Evolutionary conservation across 2,329 filamentous ascomycete species (phyloP), one percentile per base, ranked within the genome.

Genomic region (Xylariaceae sp.): DNA sequence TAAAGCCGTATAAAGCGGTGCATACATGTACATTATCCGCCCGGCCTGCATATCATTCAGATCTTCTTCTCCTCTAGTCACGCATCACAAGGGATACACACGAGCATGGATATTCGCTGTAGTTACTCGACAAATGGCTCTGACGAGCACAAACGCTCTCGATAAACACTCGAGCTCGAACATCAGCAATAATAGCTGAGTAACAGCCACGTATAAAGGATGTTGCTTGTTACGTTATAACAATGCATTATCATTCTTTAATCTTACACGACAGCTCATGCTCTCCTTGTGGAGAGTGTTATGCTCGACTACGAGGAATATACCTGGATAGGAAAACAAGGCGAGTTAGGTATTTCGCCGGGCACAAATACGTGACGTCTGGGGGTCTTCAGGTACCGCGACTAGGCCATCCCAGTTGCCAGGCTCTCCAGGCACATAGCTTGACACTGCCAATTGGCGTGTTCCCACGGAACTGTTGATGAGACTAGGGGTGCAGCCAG

Each of bases 401-500:
- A 62, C 60, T 52, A 52, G 47, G 57, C 57, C 52, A 40, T 60
- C 52, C 55, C 39, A 50, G 50, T 59, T 56, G 58, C 33, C 45
- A 55, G 49, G 50, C 42, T 44, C 47, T 50, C 32, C 45, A 53
- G 32, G 51, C 47, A 50, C 24, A 21, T 42, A 55, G 20, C 57
- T 58, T 47, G 46, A 54, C 46, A 46, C 21, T 55, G 58, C 50
- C 57, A 61, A 62, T 61, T 64, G 59, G 50, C 58, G 60, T 61
- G 59, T 50, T 54, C 56, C 58, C 49, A 46, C 52, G 61, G 59
- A 46, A 59, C 61, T 62, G 55, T 63, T 60, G 61, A 62, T 59
- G 57, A 64, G 61, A 57, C 54, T 56, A 46, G 58, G 59, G 57
- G 50, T 54, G 35, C 44, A 30, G 40, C 42, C 30, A 35, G 36